Percentiles rank a stretch among this genome's conserved stretches.
Evolutionary conservation across 1,284 basidiomycete species (phyloP).

Genomic region (Tilletia caries): DNA sequence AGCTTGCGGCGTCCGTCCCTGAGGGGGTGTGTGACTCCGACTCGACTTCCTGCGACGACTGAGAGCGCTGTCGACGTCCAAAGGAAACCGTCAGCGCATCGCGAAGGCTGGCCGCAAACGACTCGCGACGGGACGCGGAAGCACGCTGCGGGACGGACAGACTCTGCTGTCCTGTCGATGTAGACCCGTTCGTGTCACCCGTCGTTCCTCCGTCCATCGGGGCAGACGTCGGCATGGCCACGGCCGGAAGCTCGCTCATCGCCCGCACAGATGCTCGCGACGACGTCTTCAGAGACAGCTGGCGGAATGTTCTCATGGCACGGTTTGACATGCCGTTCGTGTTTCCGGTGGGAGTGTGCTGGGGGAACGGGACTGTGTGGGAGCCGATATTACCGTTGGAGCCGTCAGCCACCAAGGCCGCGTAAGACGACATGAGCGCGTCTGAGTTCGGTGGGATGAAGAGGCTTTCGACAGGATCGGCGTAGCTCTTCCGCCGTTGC

Average conservation of each 20-base stretch:
- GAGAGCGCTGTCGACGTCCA: conserved; percentile 8
- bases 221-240: too few relatives aligned
- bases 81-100: conserved; percentile 7
- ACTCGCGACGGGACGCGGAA: background rate
- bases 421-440: background rate
- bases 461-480: conserved; percentile 14
- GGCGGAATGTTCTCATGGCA: background rate
- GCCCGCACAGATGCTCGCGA: background rate
- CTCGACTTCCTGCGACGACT: conserved; percentile 8
- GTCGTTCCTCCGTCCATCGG: too few relatives aligned
- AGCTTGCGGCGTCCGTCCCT: background rate
- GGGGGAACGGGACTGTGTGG: background rate
- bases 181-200: background rate
- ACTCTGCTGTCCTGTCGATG: background rate
- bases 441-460: background rate
- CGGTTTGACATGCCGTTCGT: conserved; percentile 6
- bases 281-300: background rate
- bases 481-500: conserved; percentile 34
- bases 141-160: background rate
- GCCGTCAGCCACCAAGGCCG: background rate
- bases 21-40: background rate
- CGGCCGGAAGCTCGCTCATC: background rate
- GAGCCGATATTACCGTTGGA: background rate
- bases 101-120: background rate
- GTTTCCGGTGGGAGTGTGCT: background rate